A percentile compares a stretch with the other conserved stretches of the same genome.
phyloP scores from a whole-genome alignment of 768 basidiomycete species.

The Suillus ampliporus region DNA sequence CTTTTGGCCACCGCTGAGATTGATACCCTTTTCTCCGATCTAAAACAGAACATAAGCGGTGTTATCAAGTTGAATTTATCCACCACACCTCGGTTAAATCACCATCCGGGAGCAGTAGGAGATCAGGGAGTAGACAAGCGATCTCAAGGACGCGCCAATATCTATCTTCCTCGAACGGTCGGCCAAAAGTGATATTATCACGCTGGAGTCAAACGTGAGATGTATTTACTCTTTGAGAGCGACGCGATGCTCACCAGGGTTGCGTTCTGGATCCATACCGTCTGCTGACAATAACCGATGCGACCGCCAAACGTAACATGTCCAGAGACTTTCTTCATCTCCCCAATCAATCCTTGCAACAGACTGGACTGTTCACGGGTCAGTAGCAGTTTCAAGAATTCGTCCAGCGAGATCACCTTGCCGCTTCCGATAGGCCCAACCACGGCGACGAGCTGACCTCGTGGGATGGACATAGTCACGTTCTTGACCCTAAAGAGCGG shows the following conservation, averaged over 20 bases:
- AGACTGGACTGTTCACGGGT: conserved; percentile 50
- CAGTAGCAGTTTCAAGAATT: neutral
- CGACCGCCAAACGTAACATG: conserved; percentile 62
- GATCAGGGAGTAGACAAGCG: conserved; percentile 64
- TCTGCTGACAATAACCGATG: conserved; percentile 76
- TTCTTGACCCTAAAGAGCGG: conserved; percentile 52
- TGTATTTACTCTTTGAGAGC: neutral
- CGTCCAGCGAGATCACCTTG: conserved; percentile 42
- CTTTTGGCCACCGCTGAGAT: conserved; percentile 69
- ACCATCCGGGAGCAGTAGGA: conserved; percentile 69
- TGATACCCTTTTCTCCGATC: conserved; percentile 78
- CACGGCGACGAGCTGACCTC: conserved; percentile 65
- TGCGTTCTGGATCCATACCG: conserved; percentile 79
- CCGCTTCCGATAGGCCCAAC: conserved; percentile 75
- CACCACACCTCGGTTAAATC: conserved; percentile 69
- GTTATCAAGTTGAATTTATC: neutral
- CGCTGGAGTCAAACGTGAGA: conserved; percentile 39
- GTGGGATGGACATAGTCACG: conserved; percentile 56
- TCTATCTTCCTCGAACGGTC: conserved; percentile 61
- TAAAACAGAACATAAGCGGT: conserved; percentile 24
- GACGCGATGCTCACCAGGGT: conserved; percentile 48
- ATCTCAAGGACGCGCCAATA: conserved; percentile 70
- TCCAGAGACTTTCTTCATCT: conserved; percentile 65
- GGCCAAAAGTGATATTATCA: conserved; percentile 73
- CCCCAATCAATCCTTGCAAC: conserved; percentile 68